Conservation (phyloP, 495 filamentous ascomycete species). For the Tuber brumale region DNA sequence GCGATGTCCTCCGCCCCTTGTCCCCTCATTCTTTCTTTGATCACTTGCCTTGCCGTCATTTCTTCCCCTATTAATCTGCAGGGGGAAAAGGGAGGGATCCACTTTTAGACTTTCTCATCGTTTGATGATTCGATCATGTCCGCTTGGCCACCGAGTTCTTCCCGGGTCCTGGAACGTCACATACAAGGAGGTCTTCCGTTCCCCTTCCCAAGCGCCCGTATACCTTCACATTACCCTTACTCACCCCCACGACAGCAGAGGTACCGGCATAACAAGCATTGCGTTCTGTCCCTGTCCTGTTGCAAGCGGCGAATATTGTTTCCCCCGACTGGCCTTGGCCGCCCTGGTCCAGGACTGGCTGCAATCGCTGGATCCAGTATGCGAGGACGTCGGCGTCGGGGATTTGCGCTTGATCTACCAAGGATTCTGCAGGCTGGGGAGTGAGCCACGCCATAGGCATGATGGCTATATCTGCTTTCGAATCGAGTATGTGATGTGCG, state of each 20-base stretch:
- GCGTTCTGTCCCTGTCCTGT: conserved; percentile 67
- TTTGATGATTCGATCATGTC: conserved; percentile 9
- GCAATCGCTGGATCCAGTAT: conserved; percentile 83
- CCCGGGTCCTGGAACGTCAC: conserved; percentile 36
- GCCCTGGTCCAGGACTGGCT: conserved; percentile 57
- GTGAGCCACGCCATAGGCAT: conserved; percentile 88
- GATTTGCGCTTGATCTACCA: conserved; percentile 38
- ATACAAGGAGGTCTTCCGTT: conserved; percentile 57
- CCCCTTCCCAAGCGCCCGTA: conserved; percentile 62
- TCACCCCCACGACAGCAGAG: conserved; percentile 70
- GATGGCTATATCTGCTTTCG: conserved; percentile 63
- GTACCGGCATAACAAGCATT: conserved; percentile 74
- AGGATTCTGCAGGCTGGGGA: conserved; percentile 47
- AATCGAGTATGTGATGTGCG: conserved; percentile 65
- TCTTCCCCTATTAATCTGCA: conserved; percentile 15
- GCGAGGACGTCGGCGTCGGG: conserved; percentile 74
- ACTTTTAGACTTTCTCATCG: not conserved
- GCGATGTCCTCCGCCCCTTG: conserved; percentile 16
- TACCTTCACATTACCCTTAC: conserved; percentile 58
- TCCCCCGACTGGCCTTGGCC: conserved; percentile 47
- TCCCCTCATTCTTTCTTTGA: conserved; percentile 13
- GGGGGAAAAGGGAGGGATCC: conserved; percentile 11
- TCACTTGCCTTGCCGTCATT: not conserved
- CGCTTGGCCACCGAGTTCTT: conserved; percentile 17
- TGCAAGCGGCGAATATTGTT: conserved; percentile 74